Evolutionary conservation across 352 stramenopile genomes (phyloP), one percentile per base, ranked within the genome.

Genomic region (Globisporangium emineosum): DNA sequence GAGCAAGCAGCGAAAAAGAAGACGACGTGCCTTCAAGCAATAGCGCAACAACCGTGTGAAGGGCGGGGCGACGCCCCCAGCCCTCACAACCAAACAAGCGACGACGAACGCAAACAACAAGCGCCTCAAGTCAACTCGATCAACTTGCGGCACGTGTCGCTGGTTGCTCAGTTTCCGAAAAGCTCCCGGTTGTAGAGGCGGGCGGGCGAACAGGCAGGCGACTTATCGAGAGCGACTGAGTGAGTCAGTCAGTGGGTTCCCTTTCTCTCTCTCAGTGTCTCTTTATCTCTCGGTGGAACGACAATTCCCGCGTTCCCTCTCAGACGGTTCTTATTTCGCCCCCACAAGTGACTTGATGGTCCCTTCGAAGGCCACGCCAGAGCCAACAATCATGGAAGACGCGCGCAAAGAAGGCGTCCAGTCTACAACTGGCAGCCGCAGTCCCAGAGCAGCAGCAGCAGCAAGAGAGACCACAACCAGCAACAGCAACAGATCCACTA

Each of bases 341-440:
- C n/a, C n/a, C n/a, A n/a, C n/a, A n/a, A n/a, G 13, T 30, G 23
- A 7, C 49, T 50, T 45, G 58, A 65, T 65, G 60, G 52, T 60
- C 51, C 50, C 35, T 60, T 53, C 13, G 29, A 42, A 25, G 29
- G 9, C 29, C 1, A 66, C 21, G 27, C 7, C 21, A 27, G 27
- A 8, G 27, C 21, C 23, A 3, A 30, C 35, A n/a, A 40, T 55
- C 40, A 60, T 66, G 60, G 51, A 66, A n/a, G 15, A 51, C 32
- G 15, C 27, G 29, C n/a, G 56, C 51, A 66, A 66, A 55, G 40
- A 58, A 37, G 51, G 25, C 35, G 21, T 29, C 15, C 40, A 47
- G 40, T 47, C 40, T 21, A 23, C 17, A 47, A 47, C 40, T 23
- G 15, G 29, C 43, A 19, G 43, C 45, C 7, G 23, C 33, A 49